Evolutionary conservation across 164 flowering plant genomes (phyloP), one percentile per base, ranked within the genome.

Genomic region (Protea cynaroides): DNA sequence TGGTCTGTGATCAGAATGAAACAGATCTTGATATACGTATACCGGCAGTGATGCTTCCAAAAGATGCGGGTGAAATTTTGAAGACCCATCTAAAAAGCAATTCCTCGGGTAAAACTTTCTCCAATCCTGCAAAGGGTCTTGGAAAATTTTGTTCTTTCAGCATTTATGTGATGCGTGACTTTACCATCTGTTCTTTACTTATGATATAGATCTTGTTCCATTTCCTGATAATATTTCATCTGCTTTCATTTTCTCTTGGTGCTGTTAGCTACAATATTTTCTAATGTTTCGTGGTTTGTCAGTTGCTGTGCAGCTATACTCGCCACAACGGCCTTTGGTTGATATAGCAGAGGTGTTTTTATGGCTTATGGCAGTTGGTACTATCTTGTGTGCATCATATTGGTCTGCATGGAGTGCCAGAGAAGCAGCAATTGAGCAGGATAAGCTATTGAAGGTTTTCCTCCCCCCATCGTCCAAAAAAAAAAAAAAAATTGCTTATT

Each of bases 311-410:
- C 97, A 87, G 76, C 74, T 95, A 38, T 95, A 92, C 81, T 95
- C 99, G 69, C 97, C 97, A 25, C 58, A 61, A 34, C 89, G 97
- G 23, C 96, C 99, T 5, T 58, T 76, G 37, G 94, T 95, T 34
- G 99, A 95, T 74, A 85, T 88, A 54, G 98, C 97, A 7, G 99
- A 95, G 81, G 91, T 95, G 18, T 92, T 95, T 76, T 65, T 95
- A 61, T 95, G 99, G 99, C 80, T 95, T 56, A 92, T 95, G 98
- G 97, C 99, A 38, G 96, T 95, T 73, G 91, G 92, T 52, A 92
- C 97, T 50, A 90, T 95, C 55, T 78, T 92, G 70, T 84, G 90
- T 73, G 92, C 96, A 23, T 92, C 98, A 51, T 95, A 81, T 76
- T 95, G 99, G 99, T 95, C 98, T 72, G 97, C 97, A 55, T 87